Percentiles rank a stretch among this genome's conserved stretches.
Conservation (phyloP, 1,139 yeast species). For the Zhuliangozyma parablackwelliae region DNA sequence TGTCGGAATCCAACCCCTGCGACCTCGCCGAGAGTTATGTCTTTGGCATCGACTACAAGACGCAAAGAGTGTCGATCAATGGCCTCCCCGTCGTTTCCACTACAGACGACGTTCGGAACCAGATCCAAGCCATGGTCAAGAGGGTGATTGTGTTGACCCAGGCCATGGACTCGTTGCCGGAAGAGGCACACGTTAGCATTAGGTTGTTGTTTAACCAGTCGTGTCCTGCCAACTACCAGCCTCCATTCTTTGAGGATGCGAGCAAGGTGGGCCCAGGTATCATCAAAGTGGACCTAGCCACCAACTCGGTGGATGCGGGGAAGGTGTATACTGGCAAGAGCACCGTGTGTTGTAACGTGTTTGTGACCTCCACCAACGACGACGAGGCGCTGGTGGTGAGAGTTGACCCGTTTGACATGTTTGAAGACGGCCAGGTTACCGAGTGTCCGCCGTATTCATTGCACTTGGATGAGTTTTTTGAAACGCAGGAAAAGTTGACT, state of each 20-base stretch:
- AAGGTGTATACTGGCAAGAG: slow-evolving; percentile 7
- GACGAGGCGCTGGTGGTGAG: too few species aligned
- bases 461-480: slow-evolving; percentile 9
- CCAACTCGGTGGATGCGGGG: slow-evolving; percentile 7
- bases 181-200: slow-evolving; percentile 38
- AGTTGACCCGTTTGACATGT: slow-evolving; percentile 14
- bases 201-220: slow-evolving; percentile 44
- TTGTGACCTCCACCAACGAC: slow-evolving; percentile 1
- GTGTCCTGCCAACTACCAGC: slow-evolving; percentile 46
- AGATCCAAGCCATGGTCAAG: slow-evolving; percentile 28
- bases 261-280: slow-evolving; percentile 16
- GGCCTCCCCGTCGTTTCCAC: slow-evolving; percentile 11
- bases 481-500: slow-evolving; percentile 1
- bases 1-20: slow-evolving; percentile 26
- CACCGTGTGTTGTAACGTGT: slow-evolving; percentile 5
- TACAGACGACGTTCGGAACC: slow-evolving; percentile 22
- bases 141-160: slow-evolving; percentile 51
- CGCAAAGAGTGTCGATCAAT: slow-evolving; percentile 4
- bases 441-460: slow-evolving; percentile 7
- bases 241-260: slow-evolving; percentile 38
- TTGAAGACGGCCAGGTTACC: slow-evolving; percentile 1
- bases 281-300: slow-evolving; percentile 8
- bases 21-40: slow-evolving; percentile 45
- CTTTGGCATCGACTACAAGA: slow-evolving; percentile 39
- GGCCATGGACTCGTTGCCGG: slow-evolving; percentile 45